Percentiles rank a stretch among this genome's conserved stretches.
Evolutionary conservation across 2,329 filamentous ascomycete species (phyloP).

Genomic region (Penicillium sp.): DNA sequence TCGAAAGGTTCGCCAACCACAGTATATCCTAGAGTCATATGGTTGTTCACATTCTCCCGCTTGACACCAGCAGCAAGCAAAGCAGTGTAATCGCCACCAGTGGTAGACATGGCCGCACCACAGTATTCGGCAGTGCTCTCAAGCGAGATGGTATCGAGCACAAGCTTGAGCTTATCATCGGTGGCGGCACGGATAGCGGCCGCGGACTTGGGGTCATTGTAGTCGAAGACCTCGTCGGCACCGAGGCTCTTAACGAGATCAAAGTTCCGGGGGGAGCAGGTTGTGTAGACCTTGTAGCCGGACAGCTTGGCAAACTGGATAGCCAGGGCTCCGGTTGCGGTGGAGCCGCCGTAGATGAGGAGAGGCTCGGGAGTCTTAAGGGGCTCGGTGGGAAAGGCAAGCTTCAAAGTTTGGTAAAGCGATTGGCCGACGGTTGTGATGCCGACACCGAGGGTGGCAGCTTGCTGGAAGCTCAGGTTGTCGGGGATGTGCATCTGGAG

Average conservation of each 20-base stretch:
- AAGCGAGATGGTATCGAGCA: slow-evolving; percentile 37
- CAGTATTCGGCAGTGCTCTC: slow-evolving; percentile 31
- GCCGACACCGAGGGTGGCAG: slow-evolving; percentile 54
- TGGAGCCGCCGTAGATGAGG: slow-evolving; percentile 43
- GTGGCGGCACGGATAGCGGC: slow-evolving; percentile 32
- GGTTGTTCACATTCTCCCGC: slow-evolving; percentile 32
- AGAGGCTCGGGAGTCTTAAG: slow-evolving; percentile 19
- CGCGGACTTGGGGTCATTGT: slow-evolving; percentile 20
- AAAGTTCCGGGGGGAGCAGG: slow-evolving; percentile 36
- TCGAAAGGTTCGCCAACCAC: slow-evolving; percentile 32
- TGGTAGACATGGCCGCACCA: slow-evolving; percentile 30
- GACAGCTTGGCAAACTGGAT: slow-evolving; percentile 44
- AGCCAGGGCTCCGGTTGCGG: slow-evolving; percentile 37
- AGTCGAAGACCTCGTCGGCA: slow-evolving; percentile 37
- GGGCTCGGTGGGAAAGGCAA: slow-evolving; percentile 27
- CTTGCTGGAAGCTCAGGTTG: slow-evolving; percentile 52
- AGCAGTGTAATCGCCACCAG: slow-evolving; percentile 30
- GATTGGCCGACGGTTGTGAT: slow-evolving; percentile 51
- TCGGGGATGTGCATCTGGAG: slow-evolving; percentile 51
- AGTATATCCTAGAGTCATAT: slow-evolving; percentile 33
- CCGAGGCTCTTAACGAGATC: slow-evolving; percentile 33
- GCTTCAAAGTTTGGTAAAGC: slow-evolving; percentile 35
- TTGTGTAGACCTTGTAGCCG: slow-evolving; percentile 32
- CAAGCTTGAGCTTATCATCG: slow-evolving; percentile 31
- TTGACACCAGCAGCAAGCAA: slow-evolving; percentile 24